Base-by-base conservation (phyloP, 805 yeast genomes). In the Cyberlindnera mycetangii region DNA sequence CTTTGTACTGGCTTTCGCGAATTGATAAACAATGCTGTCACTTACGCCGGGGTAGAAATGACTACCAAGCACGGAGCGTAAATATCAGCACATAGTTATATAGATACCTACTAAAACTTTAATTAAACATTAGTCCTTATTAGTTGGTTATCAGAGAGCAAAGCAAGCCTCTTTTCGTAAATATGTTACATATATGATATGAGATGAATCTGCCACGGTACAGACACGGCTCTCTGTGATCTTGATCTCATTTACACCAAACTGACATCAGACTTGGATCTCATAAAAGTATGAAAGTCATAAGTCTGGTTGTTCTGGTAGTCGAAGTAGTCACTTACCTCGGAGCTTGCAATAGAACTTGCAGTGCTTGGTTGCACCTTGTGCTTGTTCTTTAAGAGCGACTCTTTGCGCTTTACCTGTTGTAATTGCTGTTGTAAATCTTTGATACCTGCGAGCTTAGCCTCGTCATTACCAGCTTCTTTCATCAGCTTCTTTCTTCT, bases 201-300 rank as follows among this genome's bases (percentile, higher is more conserved):
- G n/a, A n/a, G n/a, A n/a, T 34, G 15, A 20, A 18, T 5, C 21
- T 19, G 10, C 7, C 28, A 15, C 8, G 15, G 21, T 32, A 6
- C 8, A 7, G 8, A 32, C 8, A 7, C 6, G 19, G 17, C 20
- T 32, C 7, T 7, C 11, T 7, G 7, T n/a, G 15, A 19, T 11
- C 10, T 33, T 18, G 22, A 27, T 17, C 35, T 31, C 37, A 28
- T 10, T 5, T 37, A 33, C 12, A 28, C 45, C 32, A 28, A 21
- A 19, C 39, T 32, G 21, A 25, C 12, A 17, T 22, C 37, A 14
- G 48, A 44, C 22, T 44, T 37, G 7, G 39, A 9, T 32, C 45
- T 47, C 54, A 54, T 52, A 25, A 50, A 56, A 5, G 52, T 42
- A 21, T 51, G 36, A 28, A 55, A 55, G 37, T 52, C 43, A 32